phyloP scores from a whole-genome alignment of 2,329 filamentous ascomycete species.

The Botrytis squamosa region DNA sequence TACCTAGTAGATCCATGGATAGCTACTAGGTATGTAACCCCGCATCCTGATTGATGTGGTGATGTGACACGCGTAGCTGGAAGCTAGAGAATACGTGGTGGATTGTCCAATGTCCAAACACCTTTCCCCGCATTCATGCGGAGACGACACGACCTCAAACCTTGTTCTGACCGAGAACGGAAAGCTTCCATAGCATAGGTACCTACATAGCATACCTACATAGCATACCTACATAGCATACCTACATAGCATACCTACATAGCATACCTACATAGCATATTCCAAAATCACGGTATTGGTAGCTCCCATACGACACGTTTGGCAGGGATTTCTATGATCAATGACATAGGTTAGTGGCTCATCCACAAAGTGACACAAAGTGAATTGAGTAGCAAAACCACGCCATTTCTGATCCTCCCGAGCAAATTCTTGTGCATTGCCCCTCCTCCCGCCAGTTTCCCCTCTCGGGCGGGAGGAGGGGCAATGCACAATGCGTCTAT shows the following conservation, averaged over 20 bases:
- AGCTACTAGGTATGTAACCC: neutral
- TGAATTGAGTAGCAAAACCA: neutral
- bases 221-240: neutral
- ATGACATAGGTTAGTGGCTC: neutral
- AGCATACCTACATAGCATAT: neutral
- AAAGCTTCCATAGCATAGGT: neutral
- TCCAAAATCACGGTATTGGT: neutral
- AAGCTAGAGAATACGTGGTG: neutral
- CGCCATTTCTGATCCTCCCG: neutral
- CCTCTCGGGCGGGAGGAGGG: neutral
- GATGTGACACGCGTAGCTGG: neutral
- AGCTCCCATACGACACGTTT: neutral
- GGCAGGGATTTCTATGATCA: neutral
- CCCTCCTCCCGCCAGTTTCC: too few species aligned
- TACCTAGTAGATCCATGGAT: neutral
- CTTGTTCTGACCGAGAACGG: neutral
- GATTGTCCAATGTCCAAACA: neutral
- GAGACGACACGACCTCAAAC: neutral
- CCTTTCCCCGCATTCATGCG: slow-evolving; percentile 8
- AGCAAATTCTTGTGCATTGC: neutral
- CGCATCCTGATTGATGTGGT: neutral
- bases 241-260: neutral
- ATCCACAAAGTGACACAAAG: neutral
- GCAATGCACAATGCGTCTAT: neutral
- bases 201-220: neutral